Conservation (phyloP, 148 eudicot species). For the Persicaria maculosa region DNA sequence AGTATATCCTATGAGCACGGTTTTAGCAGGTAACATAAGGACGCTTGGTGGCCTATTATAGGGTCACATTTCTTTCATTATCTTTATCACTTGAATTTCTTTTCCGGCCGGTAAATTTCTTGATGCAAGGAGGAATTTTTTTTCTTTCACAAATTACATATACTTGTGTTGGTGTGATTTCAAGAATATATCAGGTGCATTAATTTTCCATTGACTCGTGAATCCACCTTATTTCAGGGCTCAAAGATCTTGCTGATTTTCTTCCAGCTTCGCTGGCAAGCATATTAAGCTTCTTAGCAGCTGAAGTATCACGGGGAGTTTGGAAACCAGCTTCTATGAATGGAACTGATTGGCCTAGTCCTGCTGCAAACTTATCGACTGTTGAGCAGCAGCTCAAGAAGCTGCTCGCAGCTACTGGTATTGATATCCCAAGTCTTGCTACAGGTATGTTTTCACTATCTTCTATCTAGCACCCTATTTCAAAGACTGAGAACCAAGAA, state of each 20-base stretch:
- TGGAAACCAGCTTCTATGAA: slow-evolving; percentile 34
- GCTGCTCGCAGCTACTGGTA: slow-evolving; percentile 28
- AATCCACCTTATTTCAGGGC: slow-evolving; percentile 20
- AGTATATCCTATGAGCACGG: background rate
- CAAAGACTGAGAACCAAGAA: too few relatives aligned
- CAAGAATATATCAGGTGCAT: background rate
- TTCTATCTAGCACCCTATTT: background rate
- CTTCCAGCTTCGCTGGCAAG: slow-evolving; percentile 35
- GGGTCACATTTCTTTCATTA: background rate
- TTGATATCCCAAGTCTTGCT: slow-evolving; percentile 22
- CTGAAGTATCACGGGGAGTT: slow-evolving; percentile 35
- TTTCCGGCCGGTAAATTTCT: background rate
- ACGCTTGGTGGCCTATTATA: background rate
- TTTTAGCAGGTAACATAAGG: background rate
- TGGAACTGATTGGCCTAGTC: slow-evolving; percentile 38
- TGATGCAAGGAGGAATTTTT: background rate
- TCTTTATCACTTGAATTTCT: background rate
- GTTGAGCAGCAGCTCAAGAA: slow-evolving; percentile 28
- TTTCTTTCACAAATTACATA: background rate
- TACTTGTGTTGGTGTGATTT: background rate
- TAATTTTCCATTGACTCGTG: background rate
- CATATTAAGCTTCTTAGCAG: slow-evolving; percentile 31
- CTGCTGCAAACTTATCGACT: slow-evolving; percentile 24
- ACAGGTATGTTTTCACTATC: slow-evolving; percentile 16
- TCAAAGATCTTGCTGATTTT: slow-evolving; percentile 33